Evolutionary conservation across 106 monocot species (phyloP).

Genomic region (Xerophyta viscosa): DNA sequence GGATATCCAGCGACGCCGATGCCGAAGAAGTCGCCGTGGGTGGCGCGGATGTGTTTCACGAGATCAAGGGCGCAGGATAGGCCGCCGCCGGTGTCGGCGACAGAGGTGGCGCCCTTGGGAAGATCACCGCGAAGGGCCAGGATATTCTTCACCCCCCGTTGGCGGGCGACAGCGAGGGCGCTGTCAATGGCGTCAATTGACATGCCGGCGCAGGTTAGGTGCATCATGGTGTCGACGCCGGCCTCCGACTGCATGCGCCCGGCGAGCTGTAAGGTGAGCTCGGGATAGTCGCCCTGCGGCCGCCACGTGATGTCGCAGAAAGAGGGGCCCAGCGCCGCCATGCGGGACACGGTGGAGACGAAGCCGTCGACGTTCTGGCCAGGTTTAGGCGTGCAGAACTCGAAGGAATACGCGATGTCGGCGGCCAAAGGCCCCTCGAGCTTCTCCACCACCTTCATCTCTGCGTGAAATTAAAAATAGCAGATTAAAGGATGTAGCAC

Average conservation of each 20-base stretch:
- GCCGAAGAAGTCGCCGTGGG: slow-evolving; percentile 54
- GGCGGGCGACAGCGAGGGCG: slow-evolving; percentile 25
- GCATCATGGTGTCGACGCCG: slow-evolving; percentile 63
- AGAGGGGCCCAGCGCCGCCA: slow-evolving; percentile 29
- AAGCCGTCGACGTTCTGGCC: slow-evolving; percentile 14
- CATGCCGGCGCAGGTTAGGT: slow-evolving; percentile 48
- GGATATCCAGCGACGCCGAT: slow-evolving; percentile 62
- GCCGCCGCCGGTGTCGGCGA: slow-evolving; percentile 12
- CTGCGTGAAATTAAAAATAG: too few relatives aligned
- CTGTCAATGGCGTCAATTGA: slow-evolving; percentile 25
- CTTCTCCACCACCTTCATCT: slow-evolving; percentile 43
- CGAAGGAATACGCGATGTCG: slow-evolving; percentile 52
- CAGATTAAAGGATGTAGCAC: too few relatives aligned
- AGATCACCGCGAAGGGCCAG: slow-evolving; percentile 55
- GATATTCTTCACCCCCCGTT: slow-evolving; percentile 36
- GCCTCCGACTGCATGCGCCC: slow-evolving; percentile 36
- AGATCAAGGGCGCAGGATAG: slow-evolving; percentile 36
- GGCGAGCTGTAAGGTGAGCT: slow-evolving; percentile 36
- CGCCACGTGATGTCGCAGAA: slow-evolving; percentile 75
- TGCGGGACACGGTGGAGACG: slow-evolving; percentile 19
- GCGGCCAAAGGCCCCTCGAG: slow-evolving; percentile 1
- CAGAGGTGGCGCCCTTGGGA: slow-evolving; percentile 11
- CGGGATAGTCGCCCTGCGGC: slow-evolving; percentile 26
- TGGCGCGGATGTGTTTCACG: slow-evolving; percentile 33
- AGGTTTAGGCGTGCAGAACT: slow-evolving; percentile 47